Base-by-base conservation (phyloP, 2,329 filamentous ascomycete species). In the Penicillium sp. region DNA sequence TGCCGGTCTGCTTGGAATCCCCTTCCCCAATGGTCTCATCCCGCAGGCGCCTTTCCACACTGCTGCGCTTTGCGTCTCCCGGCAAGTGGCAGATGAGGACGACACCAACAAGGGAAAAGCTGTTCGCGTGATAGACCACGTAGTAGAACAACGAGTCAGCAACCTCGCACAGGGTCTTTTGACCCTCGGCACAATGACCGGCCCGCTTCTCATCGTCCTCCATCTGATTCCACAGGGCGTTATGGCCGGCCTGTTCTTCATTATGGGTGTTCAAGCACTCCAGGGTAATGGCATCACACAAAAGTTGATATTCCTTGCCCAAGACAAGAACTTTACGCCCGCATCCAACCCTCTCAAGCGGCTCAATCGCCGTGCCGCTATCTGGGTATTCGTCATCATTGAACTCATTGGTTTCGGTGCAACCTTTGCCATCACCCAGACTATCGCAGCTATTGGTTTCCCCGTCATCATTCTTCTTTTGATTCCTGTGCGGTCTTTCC, bases 11-110 rank as follows among this genome's bases (percentile, higher is more conserved):
- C 75, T 92, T 12, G 88, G 88, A 13, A 78, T 92, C 9, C 88
- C 88, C 1, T 89, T 89, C 58, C 88, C 88, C 44, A 92, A 92
- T 66, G 88, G 88, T 28, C 81, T 92, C 25, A 91, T 92, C 57
- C 88, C 88, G 0, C 88, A 92, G 70, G 88, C 88, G 0, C 88
- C 88, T 1, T 91, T 91, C 67, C 88, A 92, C 67, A 92, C 88
- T 8, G 79, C 84, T 37, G 84, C 87, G 0, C 82, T 92, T 33
- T 91, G 87, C 66, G 86, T 90, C 40, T 88, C 84, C 4, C 66
- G 71, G 24, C 70, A 74, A 49, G 75, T 79, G 46, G 74, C 80
- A 24, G 76, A 78, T 39, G 74, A 77, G 46, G 79, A 84, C 46
- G 81, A 82, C 52, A 76, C 73, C 28, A 74, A 76, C 55, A 84